Conservation (phyloP, 148 eudicot species). For the Limonium bicolor region DNA sequence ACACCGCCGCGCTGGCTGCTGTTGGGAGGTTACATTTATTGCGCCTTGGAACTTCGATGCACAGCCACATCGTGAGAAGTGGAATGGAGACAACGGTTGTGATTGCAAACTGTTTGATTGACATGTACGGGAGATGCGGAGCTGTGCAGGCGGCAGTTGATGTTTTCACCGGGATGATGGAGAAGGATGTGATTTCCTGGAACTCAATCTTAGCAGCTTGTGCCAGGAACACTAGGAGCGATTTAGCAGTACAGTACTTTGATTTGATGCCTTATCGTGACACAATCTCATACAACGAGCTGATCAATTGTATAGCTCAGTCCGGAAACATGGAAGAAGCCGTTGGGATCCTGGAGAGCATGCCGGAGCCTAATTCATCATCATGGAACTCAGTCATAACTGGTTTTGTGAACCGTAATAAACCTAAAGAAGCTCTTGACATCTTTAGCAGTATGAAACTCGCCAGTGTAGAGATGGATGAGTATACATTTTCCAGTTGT, state of each 20-base stretch:
- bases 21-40: constrained; percentile 42
- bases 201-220: constrained; percentile 67
- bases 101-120: constrained; percentile 64
- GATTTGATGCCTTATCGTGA: constrained; percentile 50
- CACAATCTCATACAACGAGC: constrained; percentile 56
- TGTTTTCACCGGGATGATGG: constrained; percentile 24
- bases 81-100: constrained; percentile 33
- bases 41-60: constrained; percentile 42
- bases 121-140: constrained; percentile 74
- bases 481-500: constrained; percentile 55
- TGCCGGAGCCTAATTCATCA: constrained; percentile 62
- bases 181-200: constrained; percentile 61
- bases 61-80: constrained; percentile 38
- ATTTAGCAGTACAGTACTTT: constrained; percentile 34
- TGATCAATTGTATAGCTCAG: constrained; percentile 57
- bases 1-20: constrained; percentile 46
- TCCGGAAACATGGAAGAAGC: constrained; percentile 63
- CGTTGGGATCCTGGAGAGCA: constrained; percentile 20
- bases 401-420: constrained; percentile 45
- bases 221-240: constrained; percentile 41
- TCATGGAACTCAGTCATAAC: constrained; percentile 76
- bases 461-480: constrained; percentile 27
- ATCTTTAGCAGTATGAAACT: constrained; percentile 43
- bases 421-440: constrained; percentile 34
- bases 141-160: constrained; percentile 22